Conservation (phyloP, 495 filamentous ascomycete species). For the Penicillium tannophilum region DNA sequence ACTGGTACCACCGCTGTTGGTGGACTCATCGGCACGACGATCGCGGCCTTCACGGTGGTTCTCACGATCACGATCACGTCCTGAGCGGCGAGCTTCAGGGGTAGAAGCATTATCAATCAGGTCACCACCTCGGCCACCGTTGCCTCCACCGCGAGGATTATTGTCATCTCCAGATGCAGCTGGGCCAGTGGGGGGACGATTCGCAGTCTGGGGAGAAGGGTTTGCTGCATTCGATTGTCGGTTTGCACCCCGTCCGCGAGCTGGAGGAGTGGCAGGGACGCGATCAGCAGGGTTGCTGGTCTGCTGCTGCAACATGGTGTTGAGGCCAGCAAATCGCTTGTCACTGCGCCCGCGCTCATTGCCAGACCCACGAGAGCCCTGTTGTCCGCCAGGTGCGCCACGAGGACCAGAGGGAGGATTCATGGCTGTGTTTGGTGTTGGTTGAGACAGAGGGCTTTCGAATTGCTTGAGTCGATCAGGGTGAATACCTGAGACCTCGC, state of each 20-base stretch:
- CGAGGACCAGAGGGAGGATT: conserved; percentile 46
- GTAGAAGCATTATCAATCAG: conserved; percentile 35
- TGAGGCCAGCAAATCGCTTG: conserved; percentile 47
- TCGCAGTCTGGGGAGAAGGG: conserved; percentile 32
- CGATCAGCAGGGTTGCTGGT: conserved; percentile 39
- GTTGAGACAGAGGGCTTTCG: background rate
- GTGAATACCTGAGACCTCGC: conserved; percentile 47
- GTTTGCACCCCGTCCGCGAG: conserved; percentile 42
- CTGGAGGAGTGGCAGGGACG: conserved; percentile 31
- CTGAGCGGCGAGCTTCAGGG: conserved; percentile 31
- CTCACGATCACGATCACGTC: conserved; percentile 32
- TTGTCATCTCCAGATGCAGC: conserved; percentile 28
- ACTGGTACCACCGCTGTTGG: conserved; percentile 24
- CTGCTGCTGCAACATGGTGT: conserved; percentile 46
- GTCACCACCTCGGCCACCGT: conserved; percentile 35
- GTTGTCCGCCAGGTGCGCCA: conserved; percentile 16
- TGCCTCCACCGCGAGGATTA: conserved; percentile 20
- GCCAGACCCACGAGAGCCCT: conserved; percentile 35
- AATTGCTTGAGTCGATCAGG: conserved; percentile 50
- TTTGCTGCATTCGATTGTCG: conserved; percentile 34
- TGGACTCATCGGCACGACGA: conserved; percentile 36
- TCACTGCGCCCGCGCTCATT: conserved; percentile 45
- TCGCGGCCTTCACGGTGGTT: conserved; percentile 26
- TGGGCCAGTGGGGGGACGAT: conserved; percentile 31
- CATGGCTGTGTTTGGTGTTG: conserved; percentile 22